A percentile compares a stretch with the other conserved stretches of the same genome.
Evolutionary conservation across 2,329 filamentous ascomycete genomes (phyloP).

Genomic region (Stachybotrys chlorohalonatus): DNA sequence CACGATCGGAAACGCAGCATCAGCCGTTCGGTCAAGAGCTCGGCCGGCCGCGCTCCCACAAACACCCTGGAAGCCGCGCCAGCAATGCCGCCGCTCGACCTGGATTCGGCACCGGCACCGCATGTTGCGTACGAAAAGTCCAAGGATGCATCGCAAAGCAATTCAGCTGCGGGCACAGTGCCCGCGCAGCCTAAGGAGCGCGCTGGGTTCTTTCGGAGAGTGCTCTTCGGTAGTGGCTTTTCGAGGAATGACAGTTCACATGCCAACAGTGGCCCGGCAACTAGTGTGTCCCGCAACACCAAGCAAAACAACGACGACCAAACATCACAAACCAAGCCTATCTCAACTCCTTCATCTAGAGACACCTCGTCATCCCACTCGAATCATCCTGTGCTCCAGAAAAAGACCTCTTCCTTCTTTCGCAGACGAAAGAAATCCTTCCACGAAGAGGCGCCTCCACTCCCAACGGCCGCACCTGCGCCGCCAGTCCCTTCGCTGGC

Average conservation of each 20-base stretch:
- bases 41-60: conserved; percentile 23
- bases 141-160: conserved; percentile 44
- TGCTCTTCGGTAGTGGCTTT: conserved; percentile 71
- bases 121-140: conserved; percentile 50
- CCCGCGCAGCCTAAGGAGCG: conserved; percentile 52
- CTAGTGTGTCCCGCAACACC: not conserved
- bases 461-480: conserved; percentile 34
- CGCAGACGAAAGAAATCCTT: conserved; percentile 86
- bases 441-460: conserved; percentile 55
- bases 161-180: conserved; percentile 34
- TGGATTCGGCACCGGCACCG: conserved; percentile 48
- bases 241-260: conserved; percentile 39
- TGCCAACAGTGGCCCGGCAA: not conserved
- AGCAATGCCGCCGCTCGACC: conserved; percentile 24
- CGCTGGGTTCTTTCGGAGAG: conserved; percentile 84
- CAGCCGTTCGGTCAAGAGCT: conserved; percentile 43
- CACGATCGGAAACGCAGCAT: conserved; percentile 49
- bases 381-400: conserved; percentile 54
- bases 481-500: conserved; percentile 28
- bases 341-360: conserved; percentile 39
- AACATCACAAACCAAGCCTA: not conserved
- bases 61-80: conserved; percentile 16
- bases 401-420: conserved; percentile 94
- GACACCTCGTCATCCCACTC: conserved; percentile 35
- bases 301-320: conserved; percentile 1